These are phyloP conservation scores for Paraleonurus japonicus DNA, from an alignment of 257 asterid species.

Conservation along the genomic window DNA sequence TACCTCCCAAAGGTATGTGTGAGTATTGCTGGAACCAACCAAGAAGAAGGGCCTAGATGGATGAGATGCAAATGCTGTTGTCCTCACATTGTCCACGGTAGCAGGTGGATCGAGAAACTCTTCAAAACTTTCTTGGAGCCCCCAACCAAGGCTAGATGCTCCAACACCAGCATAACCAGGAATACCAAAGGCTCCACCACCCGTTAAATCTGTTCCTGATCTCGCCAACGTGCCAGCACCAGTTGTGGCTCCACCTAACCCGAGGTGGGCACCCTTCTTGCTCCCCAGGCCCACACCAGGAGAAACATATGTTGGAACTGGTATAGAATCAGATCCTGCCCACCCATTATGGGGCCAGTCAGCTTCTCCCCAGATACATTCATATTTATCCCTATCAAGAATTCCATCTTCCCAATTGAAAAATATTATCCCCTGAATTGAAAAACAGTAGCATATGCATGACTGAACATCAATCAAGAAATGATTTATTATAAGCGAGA, in stretches of 20 bases:
- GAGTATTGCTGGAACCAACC: constrained; percentile 96
- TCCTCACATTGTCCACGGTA: constrained; percentile 66
- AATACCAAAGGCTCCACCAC: constrained; percentile 62
- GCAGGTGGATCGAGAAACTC: constrained; percentile 87
- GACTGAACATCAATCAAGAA: constrained; percentile 3
- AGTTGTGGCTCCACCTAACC: constrained; percentile 83
- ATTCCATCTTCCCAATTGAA: constrained; percentile 83
- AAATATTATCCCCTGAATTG: constrained; percentile 78
- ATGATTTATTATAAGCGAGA: neutral
- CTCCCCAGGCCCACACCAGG: constrained; percentile 82
- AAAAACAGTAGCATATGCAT: constrained; percentile 15
- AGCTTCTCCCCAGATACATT: constrained; percentile 84
- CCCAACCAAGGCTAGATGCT: constrained; percentile 83
- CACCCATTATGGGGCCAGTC: constrained; percentile 97
- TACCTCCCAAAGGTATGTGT: constrained; percentile 97
- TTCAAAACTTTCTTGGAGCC: constrained; percentile 78
- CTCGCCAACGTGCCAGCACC: constrained; percentile 52
- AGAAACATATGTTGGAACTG: constrained; percentile 71
- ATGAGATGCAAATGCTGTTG: constrained; percentile 79
- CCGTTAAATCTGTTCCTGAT: constrained; percentile 52
- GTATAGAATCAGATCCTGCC: constrained; percentile 74
- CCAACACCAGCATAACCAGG: constrained; percentile 65
- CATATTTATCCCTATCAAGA: constrained; percentile 46
- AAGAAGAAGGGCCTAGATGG: constrained; percentile 92
- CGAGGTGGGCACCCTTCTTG: constrained; percentile 65